Base-by-base conservation (phyloP, 1,284 basidiomycete genomes). In the Neotropicomus parvogracilis region DNA sequence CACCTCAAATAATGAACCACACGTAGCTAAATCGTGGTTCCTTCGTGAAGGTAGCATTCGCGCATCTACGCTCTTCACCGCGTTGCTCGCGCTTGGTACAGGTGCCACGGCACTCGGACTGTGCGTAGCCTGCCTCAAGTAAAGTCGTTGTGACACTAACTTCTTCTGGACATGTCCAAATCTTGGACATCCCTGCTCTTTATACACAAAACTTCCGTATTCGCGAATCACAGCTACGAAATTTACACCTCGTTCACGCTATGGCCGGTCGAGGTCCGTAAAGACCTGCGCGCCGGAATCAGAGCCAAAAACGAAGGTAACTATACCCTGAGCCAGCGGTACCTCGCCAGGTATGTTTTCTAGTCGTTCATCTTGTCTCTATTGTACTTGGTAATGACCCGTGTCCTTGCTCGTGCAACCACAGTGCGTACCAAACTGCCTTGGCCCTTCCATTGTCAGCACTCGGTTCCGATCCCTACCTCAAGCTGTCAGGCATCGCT, bases 401-500 rank as follows among this genome's bases (percentile, higher is more conserved):
- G 27, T n/a, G 42, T 34, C 14, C 46, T 40, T 40, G 24, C 19
- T 7, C 7, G 17, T 34, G 29, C 27, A 7, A 40, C 40, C 34
- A 52, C 35, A 89, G 86, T 35, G 87, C 87, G 42, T 84, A 77
- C 71, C 68, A 81, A 24, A 80, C 74, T 0, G 76, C 82, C 0
- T 70, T 75, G 46, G 56, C 59, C 0, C 70, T 85, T 6, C 75
- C 81, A 0, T 58, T 77, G 24, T 71, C 75, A 2, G 56, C 59
- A 5, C 76, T 87, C 54, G 69, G 72, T 2, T 52, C 71, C 0
- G 69, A 80, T 10, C 79, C 84, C 1, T 75, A 82, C 50, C 73
- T 88, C 51, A 89, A 87, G 64, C 68, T 81, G 3, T 81, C 84
- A 0, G 87, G 87, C 2, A 79, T 90, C n/a, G 81, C 79, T 1